Base-by-base conservation (phyloP, 164 flowering plant species). In the Umbellularia californica region DNA sequence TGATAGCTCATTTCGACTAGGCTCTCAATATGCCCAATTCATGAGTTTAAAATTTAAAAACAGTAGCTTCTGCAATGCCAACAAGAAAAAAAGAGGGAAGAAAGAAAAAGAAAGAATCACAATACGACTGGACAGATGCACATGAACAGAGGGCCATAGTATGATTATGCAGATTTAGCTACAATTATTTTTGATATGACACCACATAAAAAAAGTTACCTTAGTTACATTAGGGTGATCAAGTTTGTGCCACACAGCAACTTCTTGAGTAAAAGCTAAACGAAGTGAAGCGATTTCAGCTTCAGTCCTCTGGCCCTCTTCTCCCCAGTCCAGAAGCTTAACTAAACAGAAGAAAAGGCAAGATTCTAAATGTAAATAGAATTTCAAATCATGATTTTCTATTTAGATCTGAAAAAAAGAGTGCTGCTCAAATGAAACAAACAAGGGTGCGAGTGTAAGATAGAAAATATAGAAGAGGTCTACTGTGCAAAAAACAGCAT, bases 221-320 rank as follows among this genome's bases (percentile, higher is more conserved):
- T 95, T 95, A 23, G 99, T 93, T 25, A 93, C 98, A 84, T 95
- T 95, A 55, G 99, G 99, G 80, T 95, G 99, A 78, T 92, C 91
- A 68, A 95, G 97, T 82, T 93, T 93, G 82, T 93, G 95, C 98
- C 99, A 95, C 14, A 95, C 99, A 69, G 87, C 93, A 74, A 95
- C 97, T 84, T 95, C 99, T 83, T 93, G 98, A 0, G 88, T 74
- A 82, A 95, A 95, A 69, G 95, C 91, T 65, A 92, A 78, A 67
- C 97, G 88, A 15, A 93, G 80, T 1, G 93, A 86, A 51, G 90
- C 77, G 73, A 90, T 83, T 85, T 95, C 97, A 72, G 97, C 92
- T 64, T 90, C 97, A 15, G 97, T 80, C 79, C 94, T 86, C 76
- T 90, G 92, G 70, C 95, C 94, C 62, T 90, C 98, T 78, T 93